Evolutionary conservation across 495 filamentous ascomycete genomes (phyloP), one percentile per base, ranked within the genome.

Genomic region (Penicillium egyptiacum): DNA sequence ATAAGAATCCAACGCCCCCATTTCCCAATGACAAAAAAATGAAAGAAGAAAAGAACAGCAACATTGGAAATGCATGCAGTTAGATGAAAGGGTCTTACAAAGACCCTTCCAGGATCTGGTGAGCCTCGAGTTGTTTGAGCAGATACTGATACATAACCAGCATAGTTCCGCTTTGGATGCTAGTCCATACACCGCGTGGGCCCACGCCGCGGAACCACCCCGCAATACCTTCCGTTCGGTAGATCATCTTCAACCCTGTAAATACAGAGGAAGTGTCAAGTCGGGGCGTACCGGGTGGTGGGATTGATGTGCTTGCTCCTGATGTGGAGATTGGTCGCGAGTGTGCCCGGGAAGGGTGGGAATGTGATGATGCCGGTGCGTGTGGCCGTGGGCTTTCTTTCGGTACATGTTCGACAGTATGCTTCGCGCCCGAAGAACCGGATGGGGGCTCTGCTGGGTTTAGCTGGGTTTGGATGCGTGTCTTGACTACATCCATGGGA

Each of bases 151-250:
- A 98, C 72, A 96, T 76, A 53, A 98, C 91, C 63, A 98, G 74
- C 94, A 98, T 98, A 48, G 92, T 96, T 23, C 93, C 89, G 65
- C 89, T 94, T 75, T 98, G 94, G 47, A 97, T 89, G 68, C 91
- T 95, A 46, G 94, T 98, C 94, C 94, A 98, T n/a, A 97, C 91
- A 53, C 86, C 85, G 31, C 94, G 84, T 9, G 94, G 94, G 5
- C 91, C 94, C 33, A 98, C 94, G 12, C 94, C 94, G 35, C 95
- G 84, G 71, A 98, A 98, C 85, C 92, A 96, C 11, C 94, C 95
- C 1, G 75, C 83, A 37, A 97, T 53, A 1, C 94, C 94, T 70
- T 98, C 94, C 2, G 87, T 88, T 57, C 81, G 83, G 73, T 97
- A 98, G 44, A 98, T 92, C 31, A 94, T 79, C 63, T 78, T 87